Evolutionary conservation across 2,329 filamentous ascomycete genomes (phyloP), one percentile per base, ranked within the genome.

Genomic region (Aspergillus intermedius): DNA sequence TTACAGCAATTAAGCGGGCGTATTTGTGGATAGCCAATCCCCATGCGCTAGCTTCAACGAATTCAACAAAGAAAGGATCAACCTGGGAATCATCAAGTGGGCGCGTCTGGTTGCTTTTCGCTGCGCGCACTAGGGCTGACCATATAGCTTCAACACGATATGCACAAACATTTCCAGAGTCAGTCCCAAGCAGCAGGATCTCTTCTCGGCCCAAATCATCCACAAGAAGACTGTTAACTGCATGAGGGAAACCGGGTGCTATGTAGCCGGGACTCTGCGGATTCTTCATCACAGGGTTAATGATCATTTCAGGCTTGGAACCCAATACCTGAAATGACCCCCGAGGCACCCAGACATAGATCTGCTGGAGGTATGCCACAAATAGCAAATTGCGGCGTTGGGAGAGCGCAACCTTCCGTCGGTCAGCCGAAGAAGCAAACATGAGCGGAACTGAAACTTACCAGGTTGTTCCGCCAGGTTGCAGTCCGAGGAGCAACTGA

Each of bases 1-100:
- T 88, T 35, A 94, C 84, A 0, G 91, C 93, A 53, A 98, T 86
- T 52, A 96, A 74, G 0, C 91, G 82, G n/a, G 88, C 88, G 53
- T 83, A 74, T 52, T 81, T 78, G 65, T 97, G 91, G 9, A 95
- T 78, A 6, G 89, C 86, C 43, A 95, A 69, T 0, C 91, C 93
- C 93, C 93, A 98, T 2, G 91, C 91, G 51, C 88, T 91, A 21
- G 70, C 72, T 1, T 81, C 80, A 2, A 95, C 89, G 62, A 87
- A 90, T 34, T 86, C 80, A 50, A 82, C 80, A 49, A 95, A 87
- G 61, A 95, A 87, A 2, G 72, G 69, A 15, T 63, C 62, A 13
- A 74, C 59, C 44, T 66, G 63, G 6, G 62, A 49, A n/a, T 59
- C 54, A 47, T 70, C 58, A 41, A 66, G 57, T 19, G 63, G 63